Evolutionary conservation across 345 rosid genomes (phyloP).

Genomic region (Zanthoxylum bungeanum): DNA sequence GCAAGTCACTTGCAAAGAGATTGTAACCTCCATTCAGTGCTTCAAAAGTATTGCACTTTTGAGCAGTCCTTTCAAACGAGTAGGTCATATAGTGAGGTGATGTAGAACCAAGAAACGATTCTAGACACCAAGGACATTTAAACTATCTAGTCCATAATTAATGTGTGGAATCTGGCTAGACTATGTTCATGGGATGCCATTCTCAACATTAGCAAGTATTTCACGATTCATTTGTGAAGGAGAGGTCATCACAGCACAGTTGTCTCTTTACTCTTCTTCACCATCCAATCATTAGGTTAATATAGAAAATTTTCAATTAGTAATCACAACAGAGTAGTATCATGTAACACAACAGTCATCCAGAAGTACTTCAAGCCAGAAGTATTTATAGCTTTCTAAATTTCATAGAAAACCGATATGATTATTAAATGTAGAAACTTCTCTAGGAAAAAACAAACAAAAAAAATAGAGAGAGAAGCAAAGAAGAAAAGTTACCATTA

Average conservation of each 20-base stretch:
- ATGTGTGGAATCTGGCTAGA: background rate
- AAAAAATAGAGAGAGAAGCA: background rate
- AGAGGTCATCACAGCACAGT: background rate
- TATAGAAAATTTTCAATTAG: background rate
- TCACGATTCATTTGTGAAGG: background rate
- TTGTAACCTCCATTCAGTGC: background rate
- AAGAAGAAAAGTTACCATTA: background rate
- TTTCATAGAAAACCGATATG: background rate
- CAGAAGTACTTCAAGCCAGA: background rate
- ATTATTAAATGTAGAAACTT: background rate
- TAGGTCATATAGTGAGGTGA: slow-evolving; percentile 7
- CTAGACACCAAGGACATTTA: background rate
- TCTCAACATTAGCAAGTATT: background rate
- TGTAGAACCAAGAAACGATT: background rate
- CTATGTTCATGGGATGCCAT: background rate
- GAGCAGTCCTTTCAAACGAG: too few species aligned
- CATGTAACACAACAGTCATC: background rate
- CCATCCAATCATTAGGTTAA: background rate
- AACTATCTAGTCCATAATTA: background rate
- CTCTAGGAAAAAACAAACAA: background rate
- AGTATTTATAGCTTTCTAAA: background rate
- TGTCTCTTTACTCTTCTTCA: background rate
- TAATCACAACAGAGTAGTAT: background rate
- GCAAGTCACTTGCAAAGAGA: background rate
- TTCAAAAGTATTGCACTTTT: background rate